Percentiles rank a stretch among this genome's conserved stretches.
phyloP scores from a whole-genome alignment of 768 basidiomycete genomes.

The Hericium rajendrae region DNA sequence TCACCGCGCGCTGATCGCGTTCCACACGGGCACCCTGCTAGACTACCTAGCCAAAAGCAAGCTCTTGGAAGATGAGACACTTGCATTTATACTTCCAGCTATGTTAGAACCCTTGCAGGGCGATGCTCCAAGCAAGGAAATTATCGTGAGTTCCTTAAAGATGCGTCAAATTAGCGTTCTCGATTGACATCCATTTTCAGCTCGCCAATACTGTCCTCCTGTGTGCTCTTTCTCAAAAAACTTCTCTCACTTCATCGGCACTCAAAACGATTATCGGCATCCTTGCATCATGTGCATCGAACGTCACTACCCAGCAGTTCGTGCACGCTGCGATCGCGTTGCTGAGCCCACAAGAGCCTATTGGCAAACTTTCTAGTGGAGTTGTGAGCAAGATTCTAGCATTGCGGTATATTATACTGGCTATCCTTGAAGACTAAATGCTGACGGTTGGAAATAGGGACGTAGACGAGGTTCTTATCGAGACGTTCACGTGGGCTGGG shows the following conservation, averaged over 20 bases:
- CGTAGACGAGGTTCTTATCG: conserved; percentile 38
- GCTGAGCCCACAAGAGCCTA: not conserved
- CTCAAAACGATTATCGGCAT: conserved; percentile 46
- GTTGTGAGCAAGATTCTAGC: not conserved
- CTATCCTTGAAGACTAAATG: not conserved
- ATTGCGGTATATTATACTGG: not conserved
- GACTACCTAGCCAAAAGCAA: conserved; percentile 16
- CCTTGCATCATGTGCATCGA: conserved; percentile 41
- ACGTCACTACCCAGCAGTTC: conserved; percentile 22
- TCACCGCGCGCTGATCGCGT: conserved; percentile 32
- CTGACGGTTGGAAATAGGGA: conserved; percentile 23
- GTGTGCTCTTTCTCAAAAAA: conserved; percentile 59
- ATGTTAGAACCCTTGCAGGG: not conserved
- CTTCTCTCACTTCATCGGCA: conserved; percentile 46
- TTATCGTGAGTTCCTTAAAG: conserved; percentile 34
- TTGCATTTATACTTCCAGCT: conserved; percentile 23
- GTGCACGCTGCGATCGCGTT: conserved; percentile 2
- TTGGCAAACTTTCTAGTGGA: not conserved
- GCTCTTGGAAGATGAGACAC: conserved; percentile 17
- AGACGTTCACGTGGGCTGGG: conserved; percentile 37
- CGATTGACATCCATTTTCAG: conserved; percentile 24
- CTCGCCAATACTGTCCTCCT: conserved; percentile 70
- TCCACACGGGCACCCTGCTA: conserved; percentile 54
- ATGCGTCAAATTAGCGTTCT: not conserved
- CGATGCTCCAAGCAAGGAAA: conserved; percentile 31